A percentile compares a stretch with the other conserved stretches of the same genome.
These are phyloP conservation scores for Didymella glomerata DNA, from an alignment of 2,329 filamentous ascomycete species.

Conservation along the genomic window DNA sequence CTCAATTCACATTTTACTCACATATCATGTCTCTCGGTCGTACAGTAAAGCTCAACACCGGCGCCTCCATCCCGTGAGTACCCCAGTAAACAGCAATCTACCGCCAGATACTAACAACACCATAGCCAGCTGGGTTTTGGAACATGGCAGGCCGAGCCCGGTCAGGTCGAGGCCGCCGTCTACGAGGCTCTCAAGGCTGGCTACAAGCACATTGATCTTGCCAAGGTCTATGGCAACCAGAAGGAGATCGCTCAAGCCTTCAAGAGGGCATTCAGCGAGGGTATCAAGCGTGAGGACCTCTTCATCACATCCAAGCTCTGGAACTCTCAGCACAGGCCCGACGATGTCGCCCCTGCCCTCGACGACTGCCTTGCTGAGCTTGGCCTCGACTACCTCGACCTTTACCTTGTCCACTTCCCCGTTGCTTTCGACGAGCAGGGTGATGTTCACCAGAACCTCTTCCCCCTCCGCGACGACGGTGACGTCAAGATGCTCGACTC, in stretches of 20 bases:
- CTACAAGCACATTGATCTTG: constrained; percentile 44
- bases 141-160: constrained; percentile 45
- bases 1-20: constrained; percentile 10
- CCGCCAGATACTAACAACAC: constrained; percentile 67
- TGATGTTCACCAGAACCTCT: constrained; percentile 42
- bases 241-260: constrained; percentile 40
- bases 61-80: constrained; percentile 79
- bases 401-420: constrained; percentile 80
- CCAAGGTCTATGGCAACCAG: constrained; percentile 45
- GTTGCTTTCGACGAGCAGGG: constrained; percentile 59
- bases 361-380: constrained; percentile 78
- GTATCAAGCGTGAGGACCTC: constrained; percentile 58
- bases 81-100: constrained; percentile 66
- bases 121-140: constrained; percentile 62
- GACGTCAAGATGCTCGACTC: constrained; percentile 53
- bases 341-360: constrained; percentile 74
- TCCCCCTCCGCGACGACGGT: constrained; percentile 31
- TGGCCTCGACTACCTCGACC: constrained; percentile 85
- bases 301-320: constrained; percentile 78
- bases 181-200: constrained; percentile 45
- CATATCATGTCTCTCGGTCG: constrained; percentile 43
- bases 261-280: constrained; percentile 46
- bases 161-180: constrained; percentile 54
- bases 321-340: constrained; percentile 81
- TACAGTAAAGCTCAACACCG: constrained; percentile 67